phyloP scores from a whole-genome alignment of 495 filamentous ascomycete genomes.

The Penicillium daleae region DNA sequence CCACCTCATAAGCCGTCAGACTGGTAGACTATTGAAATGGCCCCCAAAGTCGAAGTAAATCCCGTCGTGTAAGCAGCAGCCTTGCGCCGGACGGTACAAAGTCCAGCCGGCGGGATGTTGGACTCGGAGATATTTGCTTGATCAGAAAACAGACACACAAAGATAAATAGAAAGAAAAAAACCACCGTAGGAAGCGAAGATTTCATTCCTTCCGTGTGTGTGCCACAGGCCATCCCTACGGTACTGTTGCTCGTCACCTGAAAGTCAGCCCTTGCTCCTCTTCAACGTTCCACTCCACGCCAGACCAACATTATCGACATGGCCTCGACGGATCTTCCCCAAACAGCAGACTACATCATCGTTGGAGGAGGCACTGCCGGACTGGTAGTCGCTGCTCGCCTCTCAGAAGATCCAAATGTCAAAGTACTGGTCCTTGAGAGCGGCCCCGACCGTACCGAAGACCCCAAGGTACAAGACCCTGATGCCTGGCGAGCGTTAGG shows the following conservation, averaged over 20 bases:
- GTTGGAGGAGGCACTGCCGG: constrained; percentile 53
- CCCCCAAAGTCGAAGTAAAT: neutral
- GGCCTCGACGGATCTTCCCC: constrained; percentile 7
- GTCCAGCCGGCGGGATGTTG: neutral
- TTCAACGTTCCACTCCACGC: neutral
- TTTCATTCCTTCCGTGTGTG: neutral
- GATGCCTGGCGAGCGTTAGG: constrained; percentile 41
- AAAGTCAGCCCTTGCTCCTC: neutral
- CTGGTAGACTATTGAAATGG: neutral
- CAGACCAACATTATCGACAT: constrained; percentile 5
- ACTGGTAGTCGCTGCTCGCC: constrained; percentile 50
- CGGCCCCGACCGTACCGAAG: constrained; percentile 47
- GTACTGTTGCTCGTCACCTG: too few relatives aligned
- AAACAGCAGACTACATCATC: constrained; percentile 36
- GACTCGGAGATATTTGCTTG: neutral
- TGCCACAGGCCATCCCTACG: neutral
- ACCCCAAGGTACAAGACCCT: constrained; percentile 48
- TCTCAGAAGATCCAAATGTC: constrained; percentile 48
- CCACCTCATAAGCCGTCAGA: too few relatives aligned
- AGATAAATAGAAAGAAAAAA: neutral
- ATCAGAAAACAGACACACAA: neutral
- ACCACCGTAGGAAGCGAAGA: neutral
- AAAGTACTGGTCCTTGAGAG: constrained; percentile 57
- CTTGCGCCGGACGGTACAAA: neutral
- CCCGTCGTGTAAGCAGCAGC: neutral